Conservation (phyloP, 169 alveolate genomes). For the Plasmodium coatneyi region DNA sequence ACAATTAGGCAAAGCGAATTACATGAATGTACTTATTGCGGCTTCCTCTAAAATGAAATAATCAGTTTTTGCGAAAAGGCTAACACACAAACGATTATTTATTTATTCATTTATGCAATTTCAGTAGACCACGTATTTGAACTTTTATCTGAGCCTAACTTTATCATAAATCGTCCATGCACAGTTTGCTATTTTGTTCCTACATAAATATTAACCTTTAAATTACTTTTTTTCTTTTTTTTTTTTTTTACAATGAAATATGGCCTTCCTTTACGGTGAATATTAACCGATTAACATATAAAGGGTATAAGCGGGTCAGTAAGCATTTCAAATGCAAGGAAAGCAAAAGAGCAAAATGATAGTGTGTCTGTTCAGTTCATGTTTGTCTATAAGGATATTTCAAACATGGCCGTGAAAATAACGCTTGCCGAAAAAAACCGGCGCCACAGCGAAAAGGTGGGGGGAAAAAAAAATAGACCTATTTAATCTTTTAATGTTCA, state of each 20-base stretch:
- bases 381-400: neutral
- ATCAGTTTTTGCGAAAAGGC: neutral
- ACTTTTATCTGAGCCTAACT: neutral
- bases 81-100: neutral
- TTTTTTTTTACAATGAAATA: neutral
- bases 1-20: neutral
- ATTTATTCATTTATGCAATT: neutral
- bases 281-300: neutral
- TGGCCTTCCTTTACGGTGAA: neutral
- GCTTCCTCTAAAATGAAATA: neutral
- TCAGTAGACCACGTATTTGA: neutral
- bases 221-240: neutral
- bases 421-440: neutral
- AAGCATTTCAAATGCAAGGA: neutral
- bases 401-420: neutral
- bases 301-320: neutral
- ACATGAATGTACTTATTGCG: neutral
- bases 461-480: neutral
- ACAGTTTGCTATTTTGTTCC: neutral
- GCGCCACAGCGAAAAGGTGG: neutral
- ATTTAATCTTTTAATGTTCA: neutral
- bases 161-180: neutral
- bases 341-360: neutral
- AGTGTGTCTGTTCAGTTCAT: neutral
- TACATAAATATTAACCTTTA: neutral